Evolutionary conservation across 768 basidiomycete species (phyloP).

Genomic region (Suillus spraguei): DNA sequence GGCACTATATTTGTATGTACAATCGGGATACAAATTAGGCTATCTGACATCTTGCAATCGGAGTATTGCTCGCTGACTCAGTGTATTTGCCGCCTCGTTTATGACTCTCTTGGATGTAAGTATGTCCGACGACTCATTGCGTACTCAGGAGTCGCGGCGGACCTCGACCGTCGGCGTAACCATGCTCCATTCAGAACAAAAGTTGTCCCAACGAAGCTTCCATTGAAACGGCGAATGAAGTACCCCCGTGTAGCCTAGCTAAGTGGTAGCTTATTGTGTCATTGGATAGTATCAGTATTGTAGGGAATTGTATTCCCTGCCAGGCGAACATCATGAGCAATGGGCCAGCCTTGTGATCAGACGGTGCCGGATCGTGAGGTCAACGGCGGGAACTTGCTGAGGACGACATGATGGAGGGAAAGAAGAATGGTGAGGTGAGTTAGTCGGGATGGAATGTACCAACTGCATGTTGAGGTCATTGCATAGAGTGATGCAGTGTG

Average conservation of each 20-base stretch:
- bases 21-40: not conserved
- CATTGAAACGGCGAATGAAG: not conserved
- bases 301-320: too few species aligned
- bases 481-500: too few species aligned
- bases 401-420: too few species aligned
- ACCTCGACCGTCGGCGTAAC: not conserved
- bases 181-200: not conserved
- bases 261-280: not conserved
- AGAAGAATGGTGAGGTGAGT: too few species aligned
- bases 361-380: too few species aligned
- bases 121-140: not conserved
- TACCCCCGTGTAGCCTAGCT: not conserved
- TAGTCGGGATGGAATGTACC: too few species aligned
- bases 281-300: too few species aligned
- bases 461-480: too few species aligned
- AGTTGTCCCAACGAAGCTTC: not conserved
- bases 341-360: too few species aligned
- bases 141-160: not conserved
- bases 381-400: too few species aligned
- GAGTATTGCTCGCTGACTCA: not conserved
- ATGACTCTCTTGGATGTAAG: not conserved
- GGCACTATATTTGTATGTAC: not conserved
- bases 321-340: too few species aligned
- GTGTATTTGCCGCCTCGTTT: not conserved
- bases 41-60: not conserved